These are phyloP conservation scores for Scenedesmus sp. DNA, from an alignment of 163 green algal genomes.

Conservation along the genomic window DNA sequence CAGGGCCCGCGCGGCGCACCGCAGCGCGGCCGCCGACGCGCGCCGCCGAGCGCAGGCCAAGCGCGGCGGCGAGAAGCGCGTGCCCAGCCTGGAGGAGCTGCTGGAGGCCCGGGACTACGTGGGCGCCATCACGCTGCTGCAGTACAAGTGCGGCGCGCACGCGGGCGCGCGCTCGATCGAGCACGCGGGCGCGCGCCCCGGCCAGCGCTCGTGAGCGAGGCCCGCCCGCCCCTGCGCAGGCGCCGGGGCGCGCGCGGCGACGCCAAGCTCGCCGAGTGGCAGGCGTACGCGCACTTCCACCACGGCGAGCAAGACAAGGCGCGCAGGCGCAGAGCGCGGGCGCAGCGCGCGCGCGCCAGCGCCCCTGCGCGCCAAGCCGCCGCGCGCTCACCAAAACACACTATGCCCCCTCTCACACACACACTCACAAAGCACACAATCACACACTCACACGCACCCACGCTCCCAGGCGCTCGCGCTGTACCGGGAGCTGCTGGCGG, in stretches of 20 bases:
- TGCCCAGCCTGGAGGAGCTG: constrained; percentile 76
- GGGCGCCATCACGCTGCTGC: constrained; percentile 74
- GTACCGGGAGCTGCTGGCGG: constrained; percentile 73
- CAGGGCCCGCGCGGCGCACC: too few species aligned
- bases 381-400: neutral
- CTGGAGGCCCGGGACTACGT: constrained; percentile 73
- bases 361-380: neutral
- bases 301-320: constrained; percentile 82
- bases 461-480: constrained; percentile 61
- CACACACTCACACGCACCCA: neutral
- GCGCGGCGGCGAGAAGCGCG: constrained; percentile 52
- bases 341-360: neutral
- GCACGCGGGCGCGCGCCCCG: too few species aligned
- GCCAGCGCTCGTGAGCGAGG: too few species aligned
- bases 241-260: constrained; percentile 54
- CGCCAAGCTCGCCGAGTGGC: constrained; percentile 70
- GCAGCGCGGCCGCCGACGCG: too few species aligned
- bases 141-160: too few species aligned
- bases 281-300: constrained; percentile 85
- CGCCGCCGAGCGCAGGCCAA: constrained; percentile 17
- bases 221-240: too few species aligned
- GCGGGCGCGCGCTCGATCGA: too few species aligned
- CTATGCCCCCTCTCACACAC: too few species aligned
- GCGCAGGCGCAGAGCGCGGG: neutral
- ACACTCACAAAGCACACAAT: too few species aligned